Evolutionary conservation across 441 rosid genomes (phyloP).

Genomic region (Codiaeum variegatum): DNA sequence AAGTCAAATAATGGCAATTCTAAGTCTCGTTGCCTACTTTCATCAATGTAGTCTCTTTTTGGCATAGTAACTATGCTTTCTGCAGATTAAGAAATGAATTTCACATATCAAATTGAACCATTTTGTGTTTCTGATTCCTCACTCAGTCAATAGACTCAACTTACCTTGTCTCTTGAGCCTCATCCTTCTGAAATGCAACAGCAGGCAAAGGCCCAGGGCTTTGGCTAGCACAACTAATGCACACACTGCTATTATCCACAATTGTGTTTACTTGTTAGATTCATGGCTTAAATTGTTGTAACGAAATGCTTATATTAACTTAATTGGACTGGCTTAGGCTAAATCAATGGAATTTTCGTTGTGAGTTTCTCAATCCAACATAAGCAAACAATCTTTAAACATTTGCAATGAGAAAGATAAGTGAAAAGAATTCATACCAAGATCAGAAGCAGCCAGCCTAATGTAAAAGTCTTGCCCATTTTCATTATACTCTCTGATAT

Average conservation of each 20-base stretch:
- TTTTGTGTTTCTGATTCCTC: not conserved
- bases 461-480: constrained; percentile 62
- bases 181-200: constrained; percentile 16
- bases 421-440: constrained; percentile 28
- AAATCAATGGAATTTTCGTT: not conserved
- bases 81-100: not conserved
- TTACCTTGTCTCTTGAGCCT: constrained; percentile 17
- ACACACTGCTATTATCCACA: constrained; percentile 19
- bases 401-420: not conserved
- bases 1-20: constrained; percentile 66
- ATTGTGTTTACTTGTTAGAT: constrained; percentile 16
- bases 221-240: constrained; percentile 10
- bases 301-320: not conserved
- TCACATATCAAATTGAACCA: not conserved
- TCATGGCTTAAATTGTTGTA: not conserved
- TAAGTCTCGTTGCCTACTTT: constrained; percentile 34
- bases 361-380: not conserved
- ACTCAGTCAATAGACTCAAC: not conserved
- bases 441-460: constrained; percentile 50
- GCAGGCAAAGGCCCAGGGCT: constrained; percentile 2
- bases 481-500: constrained; percentile 40
- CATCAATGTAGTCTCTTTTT: constrained; percentile 13
- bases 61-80: not conserved
- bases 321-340: not conserved
- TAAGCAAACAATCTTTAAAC: not conserved